Base-by-base conservation (phyloP, 192 early-diverging fungal genomes). In the Backusella parvicylindrica region DNA sequence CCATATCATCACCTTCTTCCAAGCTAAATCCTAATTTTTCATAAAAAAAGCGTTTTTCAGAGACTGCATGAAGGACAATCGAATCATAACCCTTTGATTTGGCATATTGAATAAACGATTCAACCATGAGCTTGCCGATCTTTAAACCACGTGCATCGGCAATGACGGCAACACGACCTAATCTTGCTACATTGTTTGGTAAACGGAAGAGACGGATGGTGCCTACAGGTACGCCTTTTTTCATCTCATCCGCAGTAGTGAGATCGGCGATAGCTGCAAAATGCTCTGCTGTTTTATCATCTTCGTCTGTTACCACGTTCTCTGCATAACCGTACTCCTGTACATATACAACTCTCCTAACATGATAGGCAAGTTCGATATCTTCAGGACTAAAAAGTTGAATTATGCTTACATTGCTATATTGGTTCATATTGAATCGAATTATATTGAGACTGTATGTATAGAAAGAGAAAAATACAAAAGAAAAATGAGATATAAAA, bases 161-260 rank as follows among this genome's bases (percentile, higher is more conserved):
- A 68, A 72, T 37, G 8, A 80, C 78, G 2, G 78, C 78, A 21
- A 80, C 31, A 15, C 78, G 74, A 23, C 78, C 78, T 12, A 80
- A 49, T 68, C 75, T 80, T 32, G 73, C 78, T 28, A 80, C 64
- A 23, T 26, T 68, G 11, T 80, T 50, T 9, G 68, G 37, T 53
- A 72, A 11, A 12, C 33, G 41, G 33, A 72, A 53, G 16, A 75
- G 38, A 28, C 78, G 70, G 11, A 80, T 40, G 0, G 78, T 80
- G 15, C 78, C 78, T 9, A 80, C 70, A 70, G 78, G 64, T 15
- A 75, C 43, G 0, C 30, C 21, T 9, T 33, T 66, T 32, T 32
- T 21, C 2, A 66, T 4, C 16, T 31, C 8, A 33, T 31, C 32
- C 7, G 18, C 28, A 18, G 28, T 66, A 7, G 64, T 66, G 1